Evolutionary conservation across 2,329 filamentous ascomycete species (phyloP).

Genomic region (Venturia pyrina): DNA sequence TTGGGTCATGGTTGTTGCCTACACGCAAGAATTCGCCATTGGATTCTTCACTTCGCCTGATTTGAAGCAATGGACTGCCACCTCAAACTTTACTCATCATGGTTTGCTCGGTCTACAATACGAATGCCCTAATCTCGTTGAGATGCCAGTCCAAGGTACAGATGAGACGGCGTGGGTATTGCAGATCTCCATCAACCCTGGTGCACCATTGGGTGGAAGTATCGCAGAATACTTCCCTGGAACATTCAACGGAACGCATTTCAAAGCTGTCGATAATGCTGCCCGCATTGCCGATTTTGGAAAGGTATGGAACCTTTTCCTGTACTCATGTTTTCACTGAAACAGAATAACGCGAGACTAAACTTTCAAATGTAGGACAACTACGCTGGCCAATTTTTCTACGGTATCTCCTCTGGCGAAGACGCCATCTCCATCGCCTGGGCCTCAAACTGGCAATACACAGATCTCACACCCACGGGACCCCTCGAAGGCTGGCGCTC

Average conservation of each 20-base stretch:
- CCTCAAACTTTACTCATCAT: slow-evolving; percentile 47
- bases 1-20: slow-evolving; percentile 51
- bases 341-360: neutral
- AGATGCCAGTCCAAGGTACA: slow-evolving; percentile 39
- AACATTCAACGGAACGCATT: slow-evolving; percentile 55
- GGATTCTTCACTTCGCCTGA: slow-evolving; percentile 53
- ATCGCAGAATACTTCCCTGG: slow-evolving; percentile 48
- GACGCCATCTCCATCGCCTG: slow-evolving; percentile 43
- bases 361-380: slow-evolving; percentile 29
- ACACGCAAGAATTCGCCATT: slow-evolving; percentile 45
- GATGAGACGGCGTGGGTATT: slow-evolving; percentile 37
- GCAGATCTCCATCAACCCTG: slow-evolving; percentile 46
- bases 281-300: slow-evolving; percentile 37
- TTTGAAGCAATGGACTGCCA: slow-evolving; percentile 47
- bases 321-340: no score
- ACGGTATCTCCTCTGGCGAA: slow-evolving; percentile 29
- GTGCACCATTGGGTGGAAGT: slow-evolving; percentile 46
- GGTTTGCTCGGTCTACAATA: slow-evolving; percentile 47
- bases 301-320: slow-evolving; percentile 19
- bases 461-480: slow-evolving; percentile 43
- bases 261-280: slow-evolving; percentile 34
- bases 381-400: slow-evolving; percentile 49
- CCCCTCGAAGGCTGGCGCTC: slow-evolving; percentile 43
- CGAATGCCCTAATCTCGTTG: slow-evolving; percentile 54
- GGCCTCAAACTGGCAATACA: slow-evolving; percentile 53